Base-by-base conservation (phyloP, 2,329 filamentous ascomycete genomes). In the Alternaria dauci region DNA sequence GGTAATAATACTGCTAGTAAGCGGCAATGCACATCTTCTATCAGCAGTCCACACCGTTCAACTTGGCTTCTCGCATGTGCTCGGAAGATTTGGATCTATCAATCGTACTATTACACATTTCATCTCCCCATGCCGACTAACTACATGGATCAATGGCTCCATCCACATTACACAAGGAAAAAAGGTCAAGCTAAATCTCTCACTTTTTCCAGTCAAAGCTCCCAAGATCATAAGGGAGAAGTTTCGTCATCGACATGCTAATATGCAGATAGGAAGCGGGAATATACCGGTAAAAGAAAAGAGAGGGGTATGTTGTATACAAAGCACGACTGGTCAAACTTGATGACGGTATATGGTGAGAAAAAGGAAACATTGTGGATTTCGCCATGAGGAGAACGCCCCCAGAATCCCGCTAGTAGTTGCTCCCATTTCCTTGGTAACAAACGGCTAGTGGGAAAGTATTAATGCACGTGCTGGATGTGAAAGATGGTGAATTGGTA, bases 271-370 rank as follows among this genome's bases (percentile, higher is more conserved):
- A 14, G 30, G 28, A 57, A 26, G 30, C 46, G 32, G 16, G 46
- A 28, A 20, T 14, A 44, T 20, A 36, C 36, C 7, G 26, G 3
- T 34, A 36, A 34, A 39, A 28, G 18, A 18, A 46, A n/a, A 47
- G 41, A 58, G 55, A 58, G 41, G 56, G 50, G 56, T 54, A 58
- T 55, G 56, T 53, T 58, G n/a, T 58, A 18, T 38, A 47, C 26
- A 25, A 50, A 50, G 46, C 20, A 36, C 34, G 46, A 36, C 30
- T 36, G 32, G 16, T 39, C 23, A 26, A 26, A 23, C 55, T 44
- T 55, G 50, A 34, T 53, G 56, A 54, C 25, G 11, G 36, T 42
- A 42, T 53, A 30, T 36, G 8, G 26, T 41, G 28, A 52, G 16
- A 42, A 18, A 26, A 51, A 9, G 25, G 11, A 32, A 16, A 39